Evolutionary conservation across 208 protist species (phyloP).

Genomic region (Endotrypanum monterogeii): DNA sequence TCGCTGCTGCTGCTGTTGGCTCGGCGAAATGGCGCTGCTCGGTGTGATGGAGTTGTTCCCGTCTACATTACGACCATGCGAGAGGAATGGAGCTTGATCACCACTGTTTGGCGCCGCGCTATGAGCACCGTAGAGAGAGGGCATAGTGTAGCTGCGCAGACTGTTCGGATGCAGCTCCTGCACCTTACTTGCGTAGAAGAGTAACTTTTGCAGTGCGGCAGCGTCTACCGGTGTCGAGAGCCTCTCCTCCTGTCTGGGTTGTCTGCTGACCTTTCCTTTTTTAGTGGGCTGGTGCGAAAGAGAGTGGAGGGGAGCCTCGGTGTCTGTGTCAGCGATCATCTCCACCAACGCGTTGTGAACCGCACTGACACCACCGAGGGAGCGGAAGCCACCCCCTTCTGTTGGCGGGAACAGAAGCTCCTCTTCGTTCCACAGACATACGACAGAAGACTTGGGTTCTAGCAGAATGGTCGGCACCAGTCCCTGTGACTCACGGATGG

Average conservation of each 20-base stretch:
- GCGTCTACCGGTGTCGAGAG: background rate
- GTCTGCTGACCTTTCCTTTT: background rate
- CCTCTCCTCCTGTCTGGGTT: background rate
- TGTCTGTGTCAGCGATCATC: conserved; percentile 15
- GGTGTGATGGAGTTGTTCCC: conserved; percentile 1
- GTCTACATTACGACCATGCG: background rate
- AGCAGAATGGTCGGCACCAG: conserved; percentile 38
- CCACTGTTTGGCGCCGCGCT: background rate
- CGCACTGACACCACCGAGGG: conserved; percentile 42
- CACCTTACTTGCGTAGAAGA: conserved; percentile 35
- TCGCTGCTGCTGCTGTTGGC: conserved; percentile 16
- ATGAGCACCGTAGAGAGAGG: conserved; percentile 13
- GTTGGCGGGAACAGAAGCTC: conserved; percentile 61
- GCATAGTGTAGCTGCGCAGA: conserved; percentile 37
- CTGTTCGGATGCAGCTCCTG: conserved; percentile 32
- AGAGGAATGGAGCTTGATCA: background rate
- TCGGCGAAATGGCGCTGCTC: conserved; percentile 3
- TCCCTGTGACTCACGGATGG: conserved; percentile 12
- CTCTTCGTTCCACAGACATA: conserved; percentile 52
- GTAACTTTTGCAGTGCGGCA: conserved; percentile 22
- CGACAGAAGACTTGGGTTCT: conserved; percentile 52
- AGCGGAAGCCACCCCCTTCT: conserved; percentile 36
- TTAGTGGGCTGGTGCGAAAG: background rate
- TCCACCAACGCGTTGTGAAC: conserved; percentile 37
- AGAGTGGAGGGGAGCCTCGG: no score